A percentile compares a stretch with the other conserved stretches of the same genome.
phyloP scores from a whole-genome alignment of 2,329 filamentous ascomycete species.

The Amesomyces nigricolor region DNA sequence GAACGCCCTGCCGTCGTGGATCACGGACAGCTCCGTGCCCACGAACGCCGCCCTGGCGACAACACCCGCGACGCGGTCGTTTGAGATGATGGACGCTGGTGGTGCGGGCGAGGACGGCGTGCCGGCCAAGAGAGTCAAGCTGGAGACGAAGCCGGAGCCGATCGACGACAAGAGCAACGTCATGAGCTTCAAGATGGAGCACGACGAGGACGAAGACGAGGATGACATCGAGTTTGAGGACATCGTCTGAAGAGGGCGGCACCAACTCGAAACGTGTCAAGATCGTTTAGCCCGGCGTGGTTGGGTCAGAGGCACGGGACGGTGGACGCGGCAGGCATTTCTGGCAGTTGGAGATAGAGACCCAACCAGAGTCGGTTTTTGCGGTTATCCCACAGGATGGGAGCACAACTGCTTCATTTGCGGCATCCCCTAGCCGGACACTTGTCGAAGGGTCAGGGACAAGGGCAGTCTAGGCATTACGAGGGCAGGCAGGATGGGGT shows the following conservation, averaged over 20 bases:
- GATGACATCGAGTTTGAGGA: slow-evolving; percentile 57
- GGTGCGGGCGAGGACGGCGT: slow-evolving; percentile 42
- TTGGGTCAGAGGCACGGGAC: background rate
- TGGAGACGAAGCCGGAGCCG: slow-evolving; percentile 38
- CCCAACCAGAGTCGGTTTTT: background rate
- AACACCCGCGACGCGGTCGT: slow-evolving; percentile 35
- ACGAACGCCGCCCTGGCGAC: slow-evolving; percentile 32
- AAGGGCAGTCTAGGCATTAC: too few relatives aligned
- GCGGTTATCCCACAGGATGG: background rate
- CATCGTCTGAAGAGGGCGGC: slow-evolving; percentile 32
- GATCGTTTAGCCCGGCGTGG: background rate
- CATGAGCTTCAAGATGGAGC: slow-evolving; percentile 27
- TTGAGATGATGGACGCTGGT: slow-evolving; percentile 36
- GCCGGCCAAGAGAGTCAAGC: slow-evolving; percentile 55
- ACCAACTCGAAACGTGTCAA: background rate
- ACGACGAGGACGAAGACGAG: slow-evolving; percentile 43
- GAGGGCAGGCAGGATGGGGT: too few relatives aligned
- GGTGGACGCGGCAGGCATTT: background rate
- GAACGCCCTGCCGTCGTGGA: slow-evolving; percentile 67
- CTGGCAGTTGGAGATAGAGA: background rate
- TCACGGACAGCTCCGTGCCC: slow-evolving; percentile 59
- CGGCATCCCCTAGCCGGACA: too few relatives aligned
- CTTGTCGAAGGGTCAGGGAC: too few relatives aligned
- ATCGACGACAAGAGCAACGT: slow-evolving; percentile 17
- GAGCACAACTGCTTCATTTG: background rate